Evolutionary conservation across 148 eudicot genomes (phyloP).

Genomic region (Vaccinium myrtillus): DNA sequence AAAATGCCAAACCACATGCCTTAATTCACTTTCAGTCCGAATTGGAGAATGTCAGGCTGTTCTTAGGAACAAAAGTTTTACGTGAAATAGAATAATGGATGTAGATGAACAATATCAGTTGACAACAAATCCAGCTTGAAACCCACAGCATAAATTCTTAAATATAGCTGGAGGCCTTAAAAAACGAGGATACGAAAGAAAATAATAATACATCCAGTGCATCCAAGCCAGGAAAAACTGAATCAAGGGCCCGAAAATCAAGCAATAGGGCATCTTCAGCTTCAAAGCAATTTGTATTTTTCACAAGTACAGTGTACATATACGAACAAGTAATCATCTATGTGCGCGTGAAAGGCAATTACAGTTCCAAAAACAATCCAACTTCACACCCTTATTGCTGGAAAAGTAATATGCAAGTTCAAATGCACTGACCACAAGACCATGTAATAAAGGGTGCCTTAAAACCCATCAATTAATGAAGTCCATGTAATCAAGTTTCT

Average conservation of each 20-base stretch:
- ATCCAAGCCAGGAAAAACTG: slow-evolving; percentile 1
- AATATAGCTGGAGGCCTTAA: background rate
- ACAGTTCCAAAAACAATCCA: background rate
- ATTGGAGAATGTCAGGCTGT: background rate
- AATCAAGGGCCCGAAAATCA: background rate
- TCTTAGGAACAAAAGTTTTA: background rate
- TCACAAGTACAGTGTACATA: background rate
- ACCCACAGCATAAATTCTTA: background rate
- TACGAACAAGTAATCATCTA: no score
- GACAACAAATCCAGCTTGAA: background rate
- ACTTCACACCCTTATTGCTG: background rate
- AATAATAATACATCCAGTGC: background rate
- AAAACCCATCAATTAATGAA: background rate
- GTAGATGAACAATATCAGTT: background rate
- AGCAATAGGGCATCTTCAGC: background rate
- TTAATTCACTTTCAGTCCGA: background rate
- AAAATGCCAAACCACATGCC: background rate
- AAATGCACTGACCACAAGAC: background rate
- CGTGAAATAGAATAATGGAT: background rate
- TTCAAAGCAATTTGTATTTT: background rate
- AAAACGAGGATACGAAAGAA: background rate
- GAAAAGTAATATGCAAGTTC: background rate
- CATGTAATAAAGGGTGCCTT: background rate
- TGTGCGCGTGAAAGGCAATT: background rate
- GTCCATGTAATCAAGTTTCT: background rate